Base-by-base conservation (phyloP, 176 grass and related monocot species). In the Carex cristatella region DNA sequence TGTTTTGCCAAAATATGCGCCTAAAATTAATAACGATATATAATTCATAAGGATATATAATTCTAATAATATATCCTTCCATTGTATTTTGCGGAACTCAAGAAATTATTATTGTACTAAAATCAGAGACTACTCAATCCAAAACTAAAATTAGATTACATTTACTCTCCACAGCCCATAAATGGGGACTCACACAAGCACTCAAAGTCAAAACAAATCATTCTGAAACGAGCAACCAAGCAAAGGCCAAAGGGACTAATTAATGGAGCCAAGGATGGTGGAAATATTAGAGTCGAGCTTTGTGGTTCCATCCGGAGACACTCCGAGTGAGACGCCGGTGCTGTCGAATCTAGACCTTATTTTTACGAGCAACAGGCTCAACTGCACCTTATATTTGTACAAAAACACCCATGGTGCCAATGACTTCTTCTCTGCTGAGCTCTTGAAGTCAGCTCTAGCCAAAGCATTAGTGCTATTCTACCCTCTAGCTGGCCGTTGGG, bases 291-390 rank as follows among this genome's bases (percentile, higher is more conserved):
- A 94, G 68, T 88, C 86, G 46, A 67, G 81, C 65, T n/a, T 97
- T 10, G 89, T 97, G 61, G 35, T 69, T 80, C 91, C 94, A 37
- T 81, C 44, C 1, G 44, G 8, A 4, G 84, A 78, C 61, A 97
- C 89, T 5, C 94, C 86, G 53, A 90, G 51, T 13, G 89, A 84
- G 69, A 37, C 40, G 33, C 84, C 92, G 4, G 88, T 86, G 88
- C 82, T 97, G 3, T 97, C 91, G 32, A 94, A 91, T 69, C 88
- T 94, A 2, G 94, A 97, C 81, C 87, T 90, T 19, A 86, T 40
- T 40, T 40, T 5, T 40, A 40, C 86, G 38, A 79, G 83, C 65
- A 86, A 84, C 18, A 71, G 75, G 57, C 91, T 92, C 91, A 94
- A 88, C 9, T 82, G 87, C 16, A 87, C 86, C 13, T 79, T 97